Evolutionary conservation across 805 yeast genomes (phyloP), one percentile per base, ranked within the genome.

Genomic region (Debaryomyces castellii): DNA sequence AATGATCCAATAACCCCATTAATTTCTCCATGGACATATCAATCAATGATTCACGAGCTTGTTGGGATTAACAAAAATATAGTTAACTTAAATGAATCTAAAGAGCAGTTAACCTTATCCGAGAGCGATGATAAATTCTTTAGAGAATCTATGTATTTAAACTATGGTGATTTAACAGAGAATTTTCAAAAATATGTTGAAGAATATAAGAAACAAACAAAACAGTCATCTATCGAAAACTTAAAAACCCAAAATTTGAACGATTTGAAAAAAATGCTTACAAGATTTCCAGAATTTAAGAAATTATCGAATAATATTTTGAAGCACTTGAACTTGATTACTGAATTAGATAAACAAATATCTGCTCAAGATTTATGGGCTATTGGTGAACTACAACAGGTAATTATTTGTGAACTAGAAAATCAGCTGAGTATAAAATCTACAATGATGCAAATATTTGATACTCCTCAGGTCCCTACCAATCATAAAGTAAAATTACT

Each of bases 11-110:
- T 92, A 11, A 92, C 99, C 0, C 97, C 99, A 1, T 74, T 94
- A 24, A 68, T 94, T 40, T 81, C 85, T 33, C 99, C 98, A 2
- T 94, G 99, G 99, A 91, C 99, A 1, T 94, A 89, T 66, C 98
- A 92, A 61, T 87, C 97, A 2, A 92, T 94, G 98, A 89, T 94
- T 14, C 96, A 92, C 62, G 98, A 95, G 62, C 76, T 90, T 18
- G 71, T 94, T 24, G 96, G 92, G 2, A 87, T 94, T 47, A 69
- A 74, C 27, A 85, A 89, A 59, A 92, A 94, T 55, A 78, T 91
- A 2, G 96, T 89, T 3, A 85, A 82, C 53, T 63, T 91, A 28
- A 71, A 64, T 1, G 75, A 80, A 1, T 78, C 85, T 1, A 81
- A 77, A 22, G 73, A 67, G 45, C 68, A 60, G 49, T 53, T 52